Base-by-base conservation (phyloP, 2,329 filamentous ascomycete genomes). In the Phyllosticta citribraziliensis region DNA sequence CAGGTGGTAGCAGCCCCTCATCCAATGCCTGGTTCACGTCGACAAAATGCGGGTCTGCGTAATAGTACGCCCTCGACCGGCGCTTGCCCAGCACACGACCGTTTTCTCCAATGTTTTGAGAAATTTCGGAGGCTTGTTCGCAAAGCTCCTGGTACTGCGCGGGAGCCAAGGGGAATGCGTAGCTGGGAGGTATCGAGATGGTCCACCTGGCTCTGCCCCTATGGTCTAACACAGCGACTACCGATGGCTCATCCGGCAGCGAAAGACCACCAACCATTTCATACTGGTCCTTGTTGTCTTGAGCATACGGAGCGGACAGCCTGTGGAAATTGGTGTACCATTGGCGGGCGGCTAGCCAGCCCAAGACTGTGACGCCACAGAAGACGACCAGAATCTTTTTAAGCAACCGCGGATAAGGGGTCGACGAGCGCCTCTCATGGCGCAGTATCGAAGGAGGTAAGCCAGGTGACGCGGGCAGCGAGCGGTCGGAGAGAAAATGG, bases 171-270 rank as follows among this genome's bases (percentile, higher is more conserved):
- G 90, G 90, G 63, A 93, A 93, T 3, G 79, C 76, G 54, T 80
- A 77, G 62, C 80, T 80, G 6, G 80, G 78, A 0, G 90, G 90
- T 47, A 96, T 91, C 1, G 84, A 91, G 11, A 95, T 82, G 0
- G 90, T 94, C 91, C 91, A 95, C 70, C 83, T 87, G 11, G 84
- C 78, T 57, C 80, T 81, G 2, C 87, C 88, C 53, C 79, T 77
- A 25, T 78, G 75, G 73, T 91, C 88, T 14, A 80, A 83, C 54
- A 92, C 79, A 5, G 89, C 80, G 20, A 94, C 80, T 0, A 89
- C 88, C 0, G 87, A 88, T 0, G 89, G 86, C 64, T 88, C 85
- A 27, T 87, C 80, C 0, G 89, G 88, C n/a, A 91, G 72, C 52
- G 78, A 78, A 63, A 85, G 81, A 63, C 84, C 84, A 47, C 80